A percentile compares a stretch with the other conserved stretches of the same genome.
Evolutionary conservation across 2,329 filamentous ascomycete species (phyloP).

Genomic region (Coniochaeta ligniaria): DNA sequence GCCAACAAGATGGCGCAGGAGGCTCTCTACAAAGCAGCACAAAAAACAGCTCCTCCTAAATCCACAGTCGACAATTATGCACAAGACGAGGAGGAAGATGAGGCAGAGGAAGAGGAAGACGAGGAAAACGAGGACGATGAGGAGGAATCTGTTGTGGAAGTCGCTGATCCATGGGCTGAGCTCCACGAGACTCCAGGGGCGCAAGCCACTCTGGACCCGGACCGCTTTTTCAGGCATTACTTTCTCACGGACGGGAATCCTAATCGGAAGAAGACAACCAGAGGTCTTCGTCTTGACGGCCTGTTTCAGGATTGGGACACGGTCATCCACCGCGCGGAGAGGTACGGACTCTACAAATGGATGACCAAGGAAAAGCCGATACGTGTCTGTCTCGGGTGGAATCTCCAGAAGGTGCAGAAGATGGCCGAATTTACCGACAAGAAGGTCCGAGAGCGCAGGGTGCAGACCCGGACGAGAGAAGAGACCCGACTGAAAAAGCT

Average conservation of each 20-base stretch:
- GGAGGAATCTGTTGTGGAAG: neutral
- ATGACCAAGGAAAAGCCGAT: neutral
- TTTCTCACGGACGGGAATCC: neutral
- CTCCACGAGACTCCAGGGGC: neutral
- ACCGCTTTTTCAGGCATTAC: neutral
- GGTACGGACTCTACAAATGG: neutral
- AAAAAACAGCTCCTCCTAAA: too few relatives aligned
- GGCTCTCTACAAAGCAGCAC: too few relatives aligned
- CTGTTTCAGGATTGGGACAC: neutral
- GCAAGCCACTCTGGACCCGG: neutral
- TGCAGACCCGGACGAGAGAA: neutral
- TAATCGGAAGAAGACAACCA: neutral
- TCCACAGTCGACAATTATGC: too few relatives aligned
- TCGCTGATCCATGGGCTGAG: neutral
- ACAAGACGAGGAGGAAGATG: neutral
- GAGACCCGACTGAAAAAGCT: neutral
- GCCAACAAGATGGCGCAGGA: neutral
- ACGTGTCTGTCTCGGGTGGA: neutral
- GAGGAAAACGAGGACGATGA: neutral
- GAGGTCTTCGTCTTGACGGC: neutral
- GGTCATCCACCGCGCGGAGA: neutral
- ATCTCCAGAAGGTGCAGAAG: neutral
- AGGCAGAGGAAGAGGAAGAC: neutral
- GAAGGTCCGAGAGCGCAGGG: neutral
- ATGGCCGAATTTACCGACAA: neutral